Percentiles rank a stretch among this genome's conserved stretches.
Conservation (phyloP, 2,329 filamentous ascomycete genomes). For the Zymoseptoria crescenta region DNA sequence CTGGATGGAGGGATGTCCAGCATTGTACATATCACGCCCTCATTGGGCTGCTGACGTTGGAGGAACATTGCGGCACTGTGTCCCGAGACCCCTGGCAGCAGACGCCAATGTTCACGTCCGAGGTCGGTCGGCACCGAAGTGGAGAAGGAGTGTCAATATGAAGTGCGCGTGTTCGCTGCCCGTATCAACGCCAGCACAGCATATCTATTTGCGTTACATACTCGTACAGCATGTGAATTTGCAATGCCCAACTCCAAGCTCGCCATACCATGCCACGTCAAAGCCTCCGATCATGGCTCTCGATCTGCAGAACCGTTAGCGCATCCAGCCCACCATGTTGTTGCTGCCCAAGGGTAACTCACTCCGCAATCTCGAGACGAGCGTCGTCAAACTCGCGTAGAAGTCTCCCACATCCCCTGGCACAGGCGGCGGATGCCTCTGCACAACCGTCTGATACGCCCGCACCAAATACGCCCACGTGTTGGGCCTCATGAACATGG, state of each 20-base stretch:
- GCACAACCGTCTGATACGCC: background rate
- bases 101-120: background rate
- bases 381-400: background rate
- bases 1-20: background rate
- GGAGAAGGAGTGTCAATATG: background rate
- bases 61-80: background rate
- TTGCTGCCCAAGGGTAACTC: background rate
- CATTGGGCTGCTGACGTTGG: background rate
- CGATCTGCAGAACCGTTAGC: background rate
- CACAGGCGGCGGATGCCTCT: background rate
- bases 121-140: background rate
- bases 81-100: background rate
- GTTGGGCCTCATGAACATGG: background rate
- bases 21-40: background rate
- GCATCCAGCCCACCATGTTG: background rate
- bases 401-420: background rate
- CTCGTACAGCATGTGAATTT: background rate
- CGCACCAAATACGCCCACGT: background rate
- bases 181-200: background rate
- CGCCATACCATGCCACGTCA: background rate
- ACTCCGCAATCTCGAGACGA: background rate
- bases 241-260: background rate
- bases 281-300: background rate
- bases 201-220: background rate
- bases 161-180: background rate